These are phyloP conservation scores for Candida lessepsii DNA, from an alignment of 805 yeast species.

Conservation along the genomic window DNA sequence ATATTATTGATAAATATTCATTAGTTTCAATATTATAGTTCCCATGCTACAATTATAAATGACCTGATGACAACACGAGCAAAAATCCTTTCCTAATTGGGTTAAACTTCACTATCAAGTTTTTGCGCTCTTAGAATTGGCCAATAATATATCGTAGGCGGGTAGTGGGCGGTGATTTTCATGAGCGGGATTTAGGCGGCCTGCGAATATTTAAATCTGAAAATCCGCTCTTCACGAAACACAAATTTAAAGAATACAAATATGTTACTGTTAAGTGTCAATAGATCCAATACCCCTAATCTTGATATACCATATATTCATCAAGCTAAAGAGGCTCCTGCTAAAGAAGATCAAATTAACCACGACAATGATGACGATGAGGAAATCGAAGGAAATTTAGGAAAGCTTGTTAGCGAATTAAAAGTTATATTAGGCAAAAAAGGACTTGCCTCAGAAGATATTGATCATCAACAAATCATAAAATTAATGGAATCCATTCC, in stretches of 20 bases:
- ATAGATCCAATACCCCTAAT: constrained; percentile 4
- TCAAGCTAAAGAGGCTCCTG: neutral
- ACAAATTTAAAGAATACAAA: constrained; percentile 3
- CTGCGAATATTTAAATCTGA: neutral
- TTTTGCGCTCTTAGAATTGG: neutral
- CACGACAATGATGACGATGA: constrained; percentile 7
- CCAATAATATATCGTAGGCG: constrained; percentile 4
- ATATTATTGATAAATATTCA: no score
- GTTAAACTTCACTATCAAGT: constrained; percentile 3
- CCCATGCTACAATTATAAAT: no score
- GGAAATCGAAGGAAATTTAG: constrained; percentile 20
- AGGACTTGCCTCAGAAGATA: constrained; percentile 45
- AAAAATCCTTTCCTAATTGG: neutral
- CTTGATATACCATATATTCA: constrained; percentile 1
- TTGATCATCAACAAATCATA: constrained; percentile 50
- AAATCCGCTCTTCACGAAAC: constrained; percentile 4
- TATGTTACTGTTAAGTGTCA: constrained; percentile 1
- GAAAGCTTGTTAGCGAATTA: constrained; percentile 24
- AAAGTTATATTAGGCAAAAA: constrained; percentile 17
- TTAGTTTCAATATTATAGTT: no score
- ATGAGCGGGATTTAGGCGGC: constrained; percentile 4
- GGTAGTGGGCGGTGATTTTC: constrained; percentile 4
- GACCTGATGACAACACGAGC: constrained; percentile 1
- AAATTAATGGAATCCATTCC: constrained; percentile 47
- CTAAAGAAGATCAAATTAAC: neutral